phyloP scores from a whole-genome alignment of 2,329 filamentous ascomycete genomes.

The Plectosphaerella sp. region DNA sequence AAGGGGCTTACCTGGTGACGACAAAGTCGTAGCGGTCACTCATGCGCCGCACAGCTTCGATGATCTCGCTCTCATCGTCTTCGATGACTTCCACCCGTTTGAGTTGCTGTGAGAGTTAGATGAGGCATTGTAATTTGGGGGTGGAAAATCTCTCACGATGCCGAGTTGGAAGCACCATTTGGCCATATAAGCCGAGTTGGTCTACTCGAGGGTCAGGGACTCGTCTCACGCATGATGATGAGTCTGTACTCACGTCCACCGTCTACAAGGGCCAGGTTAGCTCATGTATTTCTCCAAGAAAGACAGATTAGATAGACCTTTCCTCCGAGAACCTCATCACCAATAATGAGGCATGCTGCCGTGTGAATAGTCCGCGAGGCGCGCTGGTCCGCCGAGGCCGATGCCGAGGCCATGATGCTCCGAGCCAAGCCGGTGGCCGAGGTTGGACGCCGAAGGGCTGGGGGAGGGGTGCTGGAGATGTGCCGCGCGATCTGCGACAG shows the following conservation, averaged over 20 bases:
- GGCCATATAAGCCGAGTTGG: constrained; percentile 60
- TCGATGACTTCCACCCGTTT: constrained; percentile 90
- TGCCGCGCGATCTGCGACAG: constrained; percentile 71
- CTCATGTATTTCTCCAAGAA: neutral
- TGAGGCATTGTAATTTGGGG: neutral
- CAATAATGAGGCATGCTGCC: constrained; percentile 89
- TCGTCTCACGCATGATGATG: neutral
- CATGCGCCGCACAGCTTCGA: constrained; percentile 84
- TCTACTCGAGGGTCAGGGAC: constrained; percentile 31
- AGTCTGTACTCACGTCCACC: constrained; percentile 31
- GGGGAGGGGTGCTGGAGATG: constrained; percentile 34
- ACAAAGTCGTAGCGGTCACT: constrained; percentile 88
- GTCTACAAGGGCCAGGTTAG: constrained; percentile 17
- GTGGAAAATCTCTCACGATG: constrained; percentile 38
- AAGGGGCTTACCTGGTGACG: constrained; percentile 62
- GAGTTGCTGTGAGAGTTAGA: constrained; percentile 46
- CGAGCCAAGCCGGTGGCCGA: constrained; percentile 18
- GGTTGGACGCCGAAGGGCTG: constrained; percentile 21
- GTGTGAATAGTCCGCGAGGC: constrained; percentile 73
- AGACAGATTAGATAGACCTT: constrained; percentile 58
- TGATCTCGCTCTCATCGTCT: constrained; percentile 86
- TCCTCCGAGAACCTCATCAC: constrained; percentile 92
- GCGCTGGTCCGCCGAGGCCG: constrained; percentile 48
- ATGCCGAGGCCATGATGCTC: constrained; percentile 42
- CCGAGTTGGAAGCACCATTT: constrained; percentile 61